phyloP scores from a whole-genome alignment of 192 early-diverging fungal genomes.

The Funneliformis mosseae region DNA sequence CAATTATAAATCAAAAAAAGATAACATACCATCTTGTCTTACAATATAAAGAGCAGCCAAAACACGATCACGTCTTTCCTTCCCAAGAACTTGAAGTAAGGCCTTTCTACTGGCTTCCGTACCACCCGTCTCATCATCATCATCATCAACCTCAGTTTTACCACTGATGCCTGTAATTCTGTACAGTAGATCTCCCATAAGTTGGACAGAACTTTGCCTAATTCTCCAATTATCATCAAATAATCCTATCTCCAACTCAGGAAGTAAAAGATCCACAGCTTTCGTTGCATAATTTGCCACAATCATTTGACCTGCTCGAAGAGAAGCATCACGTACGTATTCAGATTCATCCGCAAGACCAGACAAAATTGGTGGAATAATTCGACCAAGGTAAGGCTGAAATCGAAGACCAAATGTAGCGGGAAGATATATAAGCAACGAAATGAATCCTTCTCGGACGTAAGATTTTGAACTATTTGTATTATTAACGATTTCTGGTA shows the following conservation, averaged over 20 bases:
- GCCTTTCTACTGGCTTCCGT: slow-evolving; percentile 70
- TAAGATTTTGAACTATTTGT: slow-evolving; percentile 66
- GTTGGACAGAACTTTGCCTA: slow-evolving; percentile 89
- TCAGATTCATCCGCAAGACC: slow-evolving; percentile 97
- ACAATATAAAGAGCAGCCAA: slow-evolving; percentile 93
- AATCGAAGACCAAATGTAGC: slow-evolving; percentile 93
- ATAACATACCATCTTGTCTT: slow-evolving; percentile 72
- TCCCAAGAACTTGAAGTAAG: slow-evolving; percentile 80
- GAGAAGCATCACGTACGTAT: slow-evolving; percentile 86
- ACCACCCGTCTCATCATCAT: slow-evolving; percentile 52
- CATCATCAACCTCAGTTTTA: slow-evolving; percentile 64
- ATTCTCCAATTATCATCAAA: slow-evolving; percentile 96
- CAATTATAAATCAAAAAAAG: not conserved
- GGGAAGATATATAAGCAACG: slow-evolving; percentile 93
- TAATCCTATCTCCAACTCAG: slow-evolving; percentile 86
- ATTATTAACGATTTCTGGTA: slow-evolving; percentile 90
- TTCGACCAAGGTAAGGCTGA: slow-evolving; percentile 84
- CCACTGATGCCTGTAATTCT: slow-evolving; percentile 82
- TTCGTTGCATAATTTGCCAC: slow-evolving; percentile 87
- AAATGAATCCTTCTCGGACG: slow-evolving; percentile 97
- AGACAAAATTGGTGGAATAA: slow-evolving; percentile 85
- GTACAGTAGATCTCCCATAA: slow-evolving; percentile 94
- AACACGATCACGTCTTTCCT: slow-evolving; percentile 81
- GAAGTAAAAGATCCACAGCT: slow-evolving; percentile 87
- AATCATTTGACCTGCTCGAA: slow-evolving; percentile 92